Percentiles rank a stretch among this genome's conserved stretches.
These are phyloP conservation scores for Mycena epipterygia DNA, from an alignment of 768 basidiomycete genomes.

Conservation along the genomic window DNA sequence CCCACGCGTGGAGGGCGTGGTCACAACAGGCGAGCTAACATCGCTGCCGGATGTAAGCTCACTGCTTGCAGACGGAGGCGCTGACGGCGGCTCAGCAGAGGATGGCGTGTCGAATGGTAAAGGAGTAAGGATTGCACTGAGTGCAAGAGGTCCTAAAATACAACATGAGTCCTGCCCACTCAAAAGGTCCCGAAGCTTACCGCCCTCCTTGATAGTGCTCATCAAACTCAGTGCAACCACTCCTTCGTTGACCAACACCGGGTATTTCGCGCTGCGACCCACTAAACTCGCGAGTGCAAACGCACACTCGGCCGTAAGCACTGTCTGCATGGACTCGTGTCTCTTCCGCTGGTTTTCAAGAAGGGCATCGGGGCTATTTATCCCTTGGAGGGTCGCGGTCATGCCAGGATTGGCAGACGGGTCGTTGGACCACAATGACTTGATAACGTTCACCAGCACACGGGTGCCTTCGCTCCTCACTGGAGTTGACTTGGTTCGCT, in stretches of 20 bases:
- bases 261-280: conserved; percentile 82
- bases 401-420: conserved; percentile 40
- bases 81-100: conserved; percentile 50
- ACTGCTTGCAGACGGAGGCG: conserved; percentile 56
- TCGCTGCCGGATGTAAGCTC: conserved; percentile 46
- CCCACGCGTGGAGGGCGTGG: conserved; percentile 55
- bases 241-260: conserved; percentile 90
- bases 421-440: conserved; percentile 78
- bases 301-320: conserved; percentile 68
- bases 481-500: conserved; percentile 84
- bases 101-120: conserved; percentile 58
- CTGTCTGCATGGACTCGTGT: conserved; percentile 64
- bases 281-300: conserved; percentile 79
- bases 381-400: conserved; percentile 37
- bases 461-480: conserved; percentile 93
- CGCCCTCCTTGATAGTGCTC: conserved; percentile 73
- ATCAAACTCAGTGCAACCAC: conserved; percentile 87
- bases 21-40: conserved; percentile 61
- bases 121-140: conserved; percentile 69
- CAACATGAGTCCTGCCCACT: conserved; percentile 11
- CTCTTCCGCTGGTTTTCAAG: conserved; percentile 62
- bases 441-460: conserved; percentile 87
- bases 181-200: conserved; percentile 56
- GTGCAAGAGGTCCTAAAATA: conserved; percentile 69
- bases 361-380: conserved; percentile 47